These are phyloP conservation scores for Teunomyces kruisii DNA, from an alignment of 805 yeast species.

Conservation along the genomic window DNA sequence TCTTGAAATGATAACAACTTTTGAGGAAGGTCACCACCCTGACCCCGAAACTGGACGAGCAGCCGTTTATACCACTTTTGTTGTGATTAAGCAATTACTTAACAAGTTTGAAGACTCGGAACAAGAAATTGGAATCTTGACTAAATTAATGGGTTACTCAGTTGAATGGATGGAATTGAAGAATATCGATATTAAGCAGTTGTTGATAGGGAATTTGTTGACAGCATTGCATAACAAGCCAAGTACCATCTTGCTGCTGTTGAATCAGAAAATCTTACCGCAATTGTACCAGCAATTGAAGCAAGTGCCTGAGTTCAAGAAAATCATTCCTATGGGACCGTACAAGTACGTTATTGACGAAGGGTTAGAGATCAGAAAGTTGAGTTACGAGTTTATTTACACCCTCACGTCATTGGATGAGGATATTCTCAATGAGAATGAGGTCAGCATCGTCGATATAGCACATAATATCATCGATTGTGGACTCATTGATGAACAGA, in stretches of 20 bases:
- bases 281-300: constrained; percentile 52
- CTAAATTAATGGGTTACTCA: constrained; percentile 14
- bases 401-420: constrained; percentile 38
- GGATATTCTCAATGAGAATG: constrained; percentile 15
- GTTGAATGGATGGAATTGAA: constrained; percentile 24
- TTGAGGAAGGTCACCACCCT: not conserved
- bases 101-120: constrained; percentile 14
- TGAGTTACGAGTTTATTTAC: constrained; percentile 68
- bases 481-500: constrained; percentile 62
- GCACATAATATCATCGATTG: constrained; percentile 42
- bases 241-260: constrained; percentile 42
- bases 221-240: constrained; percentile 61
- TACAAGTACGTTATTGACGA: constrained; percentile 80
- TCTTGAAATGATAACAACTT: constrained; percentile 15
- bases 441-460: constrained; percentile 30
- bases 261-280: constrained; percentile 47
- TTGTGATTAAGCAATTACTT: constrained; percentile 33
- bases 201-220: constrained; percentile 58
- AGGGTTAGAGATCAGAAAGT: constrained; percentile 70
- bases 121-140: constrained; percentile 12
- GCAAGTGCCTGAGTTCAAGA: constrained; percentile 56
- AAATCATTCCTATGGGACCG: constrained; percentile 79
- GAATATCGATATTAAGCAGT: constrained; percentile 56
- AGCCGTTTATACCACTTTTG: constrained; percentile 29
- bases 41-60: constrained; percentile 4